Evolutionary conservation across 1,139 yeast species (phyloP), one percentile per base, ranked within the genome.

Genomic region (Schizosaccharomyces versatilis): DNA sequence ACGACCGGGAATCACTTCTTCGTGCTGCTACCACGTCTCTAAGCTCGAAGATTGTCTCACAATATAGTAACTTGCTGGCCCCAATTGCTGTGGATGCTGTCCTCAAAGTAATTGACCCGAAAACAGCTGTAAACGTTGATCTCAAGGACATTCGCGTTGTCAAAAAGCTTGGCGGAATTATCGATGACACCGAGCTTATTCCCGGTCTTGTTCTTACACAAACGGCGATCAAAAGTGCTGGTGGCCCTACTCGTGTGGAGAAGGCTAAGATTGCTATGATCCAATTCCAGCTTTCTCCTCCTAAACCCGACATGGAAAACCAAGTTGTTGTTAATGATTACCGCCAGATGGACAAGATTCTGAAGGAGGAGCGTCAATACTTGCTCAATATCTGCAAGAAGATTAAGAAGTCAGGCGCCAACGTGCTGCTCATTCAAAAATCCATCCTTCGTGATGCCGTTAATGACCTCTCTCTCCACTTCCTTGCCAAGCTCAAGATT

Each of bases 231-330:
- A 90, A 86, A 67, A 73, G 76, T 59, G 96, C 96, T 1, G 95
- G 95, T 53, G 98, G 97, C n/a, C 98, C 98, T 57, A 75, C 84
- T 8, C 78, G 96, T 67, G 76, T 85, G 68, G 98, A 90, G 67
- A 90, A 88, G 73, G 98, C 98, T 36, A 76, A 73, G 61, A 85
- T 90, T 62, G 99, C 93, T 10, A 75, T 90, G 63, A 77, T 90
- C 60, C 99, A 93, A 69, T 90, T 90, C 72, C 98, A 90, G 70
- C 74, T 90, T 59, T 86, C 97, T 39, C 98, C 99, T 51, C 99
- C 99, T 62, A 90, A 90, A 67, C 99, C 99, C 47, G 99, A 90
- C 66, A 84, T 93, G 82, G 98, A 90, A 70, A 90, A 90, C 67
- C 90, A 88, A 66, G 93, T 90, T 57, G 95, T 93, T 55, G 97